Conservation (phyloP, 2,329 filamentous ascomycete genomes). For the Verticillium dahliae region DNA sequence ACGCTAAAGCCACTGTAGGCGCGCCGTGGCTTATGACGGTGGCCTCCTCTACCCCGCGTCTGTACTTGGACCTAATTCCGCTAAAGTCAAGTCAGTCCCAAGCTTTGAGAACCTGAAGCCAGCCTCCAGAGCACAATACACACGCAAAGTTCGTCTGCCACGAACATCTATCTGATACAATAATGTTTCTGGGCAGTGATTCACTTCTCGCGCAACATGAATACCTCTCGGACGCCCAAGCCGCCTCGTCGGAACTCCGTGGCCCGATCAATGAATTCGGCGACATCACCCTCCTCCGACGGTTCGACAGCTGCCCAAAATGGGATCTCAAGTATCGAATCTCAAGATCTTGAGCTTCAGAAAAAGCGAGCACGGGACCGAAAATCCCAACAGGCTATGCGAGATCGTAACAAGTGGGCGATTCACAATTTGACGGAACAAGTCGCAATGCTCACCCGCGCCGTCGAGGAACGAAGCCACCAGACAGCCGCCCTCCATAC, state of each 20-base stretch:
- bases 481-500: constrained; percentile 13
- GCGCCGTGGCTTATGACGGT: not conserved
- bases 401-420: constrained; percentile 23
- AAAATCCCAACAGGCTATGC: constrained; percentile 25
- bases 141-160: too few relatives aligned
- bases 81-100: too few relatives aligned
- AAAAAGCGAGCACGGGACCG: constrained; percentile 23
- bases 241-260: not conserved
- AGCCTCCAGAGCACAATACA: too few relatives aligned
- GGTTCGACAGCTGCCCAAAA: constrained; percentile 1
- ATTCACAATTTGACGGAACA: constrained; percentile 21
- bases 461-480: constrained; percentile 15
- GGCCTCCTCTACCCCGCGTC: not conserved
- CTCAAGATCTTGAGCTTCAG: constrained; percentile 17
- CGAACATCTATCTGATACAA: too few relatives aligned
- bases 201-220: not conserved
- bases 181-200: too few relatives aligned
- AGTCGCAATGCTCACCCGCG: constrained; percentile 16
- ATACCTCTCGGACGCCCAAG: not conserved
- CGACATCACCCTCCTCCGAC: constrained; percentile 5
- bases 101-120: too few relatives aligned
- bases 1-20: not conserved
- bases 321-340: not conserved
- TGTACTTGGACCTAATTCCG: too few relatives aligned
- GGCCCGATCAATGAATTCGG: constrained; percentile 1